phyloP scores from a whole-genome alignment of 805 yeast species.

The Kurtzmaniella cleridarum region DNA sequence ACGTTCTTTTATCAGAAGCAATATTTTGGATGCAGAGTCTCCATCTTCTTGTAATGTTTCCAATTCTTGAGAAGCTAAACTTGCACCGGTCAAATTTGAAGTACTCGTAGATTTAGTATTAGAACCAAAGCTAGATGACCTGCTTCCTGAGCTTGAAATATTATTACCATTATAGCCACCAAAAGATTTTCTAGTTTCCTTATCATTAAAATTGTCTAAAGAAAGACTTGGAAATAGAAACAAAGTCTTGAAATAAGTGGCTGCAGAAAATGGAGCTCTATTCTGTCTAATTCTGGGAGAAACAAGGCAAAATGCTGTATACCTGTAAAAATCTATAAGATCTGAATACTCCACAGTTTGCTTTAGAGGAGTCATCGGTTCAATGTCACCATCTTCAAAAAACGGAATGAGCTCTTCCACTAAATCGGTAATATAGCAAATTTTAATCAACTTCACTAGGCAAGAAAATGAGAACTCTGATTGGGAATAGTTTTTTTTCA shows the following conservation, averaged over 20 bases:
- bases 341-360: constrained; percentile 7
- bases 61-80: no score
- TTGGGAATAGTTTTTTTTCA: no score
- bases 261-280: constrained; percentile 12
- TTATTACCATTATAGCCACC: no score
- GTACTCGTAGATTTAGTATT: no score
- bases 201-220: constrained; percentile 3
- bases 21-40: background rate
- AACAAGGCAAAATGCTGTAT: constrained; percentile 22
- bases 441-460: constrained; percentile 1
- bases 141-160: no score
- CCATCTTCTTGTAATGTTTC: background rate
- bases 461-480: background rate
- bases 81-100: no score
- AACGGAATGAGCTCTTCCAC: constrained; percentile 1
- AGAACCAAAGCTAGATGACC: no score
- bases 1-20: constrained; percentile 12
- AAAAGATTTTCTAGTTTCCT: no score
- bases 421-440: background rate
- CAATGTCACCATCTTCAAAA: constrained; percentile 5
- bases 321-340: constrained; percentile 21
- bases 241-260: constrained; percentile 19
- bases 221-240: constrained; percentile 18
- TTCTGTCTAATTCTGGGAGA: constrained; percentile 3
- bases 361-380: constrained; percentile 18